Evolutionary conservation across 208 protist genomes (phyloP).

Genomic region (Polymyxa betae): DNA sequence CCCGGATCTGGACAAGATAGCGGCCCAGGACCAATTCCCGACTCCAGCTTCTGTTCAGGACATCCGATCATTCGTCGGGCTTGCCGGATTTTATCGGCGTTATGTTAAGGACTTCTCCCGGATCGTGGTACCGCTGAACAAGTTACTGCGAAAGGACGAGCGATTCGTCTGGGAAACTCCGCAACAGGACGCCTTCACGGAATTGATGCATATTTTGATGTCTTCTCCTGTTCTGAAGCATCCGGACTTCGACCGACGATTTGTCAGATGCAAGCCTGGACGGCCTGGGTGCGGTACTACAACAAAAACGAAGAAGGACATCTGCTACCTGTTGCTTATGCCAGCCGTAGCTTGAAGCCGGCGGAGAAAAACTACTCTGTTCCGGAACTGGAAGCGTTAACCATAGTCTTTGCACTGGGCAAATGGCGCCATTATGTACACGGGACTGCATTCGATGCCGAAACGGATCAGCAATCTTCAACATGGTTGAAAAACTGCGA

Average conservation of each 20-base stretch:
- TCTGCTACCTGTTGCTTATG: background rate
- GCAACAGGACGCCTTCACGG: background rate
- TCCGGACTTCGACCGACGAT: background rate
- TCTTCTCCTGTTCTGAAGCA: background rate
- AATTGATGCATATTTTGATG: background rate
- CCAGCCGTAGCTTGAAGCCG: background rate
- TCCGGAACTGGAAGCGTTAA: background rate
- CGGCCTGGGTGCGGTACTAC: background rate
- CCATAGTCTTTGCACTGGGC: background rate
- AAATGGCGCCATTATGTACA: background rate
- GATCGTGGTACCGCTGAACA: background rate
- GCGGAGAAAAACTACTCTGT: background rate
- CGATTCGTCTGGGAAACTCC: background rate
- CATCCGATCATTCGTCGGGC: background rate
- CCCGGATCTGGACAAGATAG: background rate
- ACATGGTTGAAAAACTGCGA: background rate
- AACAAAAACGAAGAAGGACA: background rate
- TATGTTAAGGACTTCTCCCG: background rate
- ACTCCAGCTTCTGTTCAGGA: background rate
- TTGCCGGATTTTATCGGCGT: background rate
- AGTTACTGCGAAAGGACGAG: background rate
- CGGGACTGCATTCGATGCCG: background rate
- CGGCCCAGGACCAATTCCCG: background rate
- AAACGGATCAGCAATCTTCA: background rate
- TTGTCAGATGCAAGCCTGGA: background rate